Percentiles rank a stretch among this genome's conserved stretches.
These are phyloP conservation scores for Fagopyrum esculentum DNA, from an alignment of 148 eudicot genomes.

Conservation along the genomic window DNA sequence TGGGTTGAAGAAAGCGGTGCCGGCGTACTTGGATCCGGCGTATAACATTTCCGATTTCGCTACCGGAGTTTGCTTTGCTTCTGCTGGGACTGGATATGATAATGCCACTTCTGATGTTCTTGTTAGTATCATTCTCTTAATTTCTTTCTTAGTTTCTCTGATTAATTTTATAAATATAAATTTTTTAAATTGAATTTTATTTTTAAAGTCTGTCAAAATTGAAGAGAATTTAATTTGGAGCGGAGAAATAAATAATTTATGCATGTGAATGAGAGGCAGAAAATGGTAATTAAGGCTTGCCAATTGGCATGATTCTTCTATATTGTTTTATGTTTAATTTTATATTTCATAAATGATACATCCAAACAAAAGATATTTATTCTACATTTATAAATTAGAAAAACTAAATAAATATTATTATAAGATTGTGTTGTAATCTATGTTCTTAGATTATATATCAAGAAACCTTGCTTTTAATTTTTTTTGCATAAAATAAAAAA, in stretches of 20 bases:
- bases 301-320: constrained; percentile 6
- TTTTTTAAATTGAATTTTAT: no score
- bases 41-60: constrained; percentile 66
- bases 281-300: constrained; percentile 1
- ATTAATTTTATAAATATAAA: neutral
- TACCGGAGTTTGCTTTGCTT: constrained; percentile 80
- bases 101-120: constrained; percentile 75
- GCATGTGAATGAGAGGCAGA: constrained; percentile 4
- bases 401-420: no score
- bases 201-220: neutral
- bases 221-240: neutral
- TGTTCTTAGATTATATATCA: no score
- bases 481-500: no score
- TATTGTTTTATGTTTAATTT: neutral
- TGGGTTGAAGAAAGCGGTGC: constrained; percentile 61
- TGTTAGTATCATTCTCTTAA: constrained; percentile 30
- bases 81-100: constrained; percentile 93
- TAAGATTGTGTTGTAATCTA: no score
- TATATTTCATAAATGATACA: neutral
- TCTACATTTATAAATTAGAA: no score
- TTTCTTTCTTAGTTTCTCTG: neutral
- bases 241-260: neutral
- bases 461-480: no score
- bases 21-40: constrained; percentile 73
- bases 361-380: neutral